Evolutionary conservation across 129 eudicot species (phyloP), one percentile per base, ranked within the genome.

Genomic region (Flaveria ramosissima): DNA sequence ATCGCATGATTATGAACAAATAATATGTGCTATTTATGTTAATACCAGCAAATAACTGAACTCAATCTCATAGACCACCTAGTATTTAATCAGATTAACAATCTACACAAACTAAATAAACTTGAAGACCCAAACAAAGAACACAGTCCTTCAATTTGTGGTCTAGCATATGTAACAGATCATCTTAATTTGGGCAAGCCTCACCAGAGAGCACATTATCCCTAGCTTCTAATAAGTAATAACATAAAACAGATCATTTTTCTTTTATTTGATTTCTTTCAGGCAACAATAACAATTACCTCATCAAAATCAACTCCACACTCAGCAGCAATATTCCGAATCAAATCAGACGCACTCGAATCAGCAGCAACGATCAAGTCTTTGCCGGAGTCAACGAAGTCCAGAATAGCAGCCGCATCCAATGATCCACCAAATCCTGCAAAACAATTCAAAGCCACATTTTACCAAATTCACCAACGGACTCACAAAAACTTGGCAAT

Each of bases 301-400:
- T 92, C 98, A 77, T 92, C 98, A 41, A 92, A 92, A 82, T 90
- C 92, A 30, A 88, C 94, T 46, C 96, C 98, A 56, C 96, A 88
- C 81, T 92, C 98, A 16, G 89, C 86, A 3, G 96, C 98, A 69
- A 92, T 86, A 61, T 83, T 89, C 70, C 98, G 89, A 69, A 92
- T 92, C 85, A 86, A 79, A 86, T 92, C 96, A 41, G 98, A 92
- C n/a, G 96, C 92, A 73, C 59, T 86, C n/a, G 80, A 82, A 90
- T 92, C 98, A 6, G 93, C 96, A 6, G 94, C 92, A 60, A 92
- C 76, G 77, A 92, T 88, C 90, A 92, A 80, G 81, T 92, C 98
- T 41, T 83, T 88, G 39, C 96, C 96, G 1, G 98, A 90, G 74
- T 92, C 98, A 47, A 87, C 98, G 61, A 92, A 92, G 36, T 90